These are phyloP conservation scores for Suhomyces bribrorum DNA, from an alignment of 1,139 yeast species.

Conservation along the genomic window DNA sequence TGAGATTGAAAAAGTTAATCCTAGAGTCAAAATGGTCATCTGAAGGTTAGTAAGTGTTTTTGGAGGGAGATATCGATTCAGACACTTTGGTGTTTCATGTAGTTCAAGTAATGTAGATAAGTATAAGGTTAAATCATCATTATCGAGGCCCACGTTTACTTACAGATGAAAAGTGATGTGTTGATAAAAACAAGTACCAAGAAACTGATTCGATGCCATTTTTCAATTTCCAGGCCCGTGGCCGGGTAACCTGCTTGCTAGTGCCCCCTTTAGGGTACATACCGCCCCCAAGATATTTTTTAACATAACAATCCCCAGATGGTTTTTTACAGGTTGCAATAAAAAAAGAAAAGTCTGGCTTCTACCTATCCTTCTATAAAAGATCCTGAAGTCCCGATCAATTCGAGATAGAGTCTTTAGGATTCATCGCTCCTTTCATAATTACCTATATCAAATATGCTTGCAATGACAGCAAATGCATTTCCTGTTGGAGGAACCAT, in stretches of 20 bases:
- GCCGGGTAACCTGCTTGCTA: constrained; percentile 5
- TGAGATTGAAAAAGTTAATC: background rate
- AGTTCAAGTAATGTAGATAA: constrained; percentile 22
- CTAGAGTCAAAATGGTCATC: background rate
- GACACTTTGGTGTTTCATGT: constrained; percentile 7
- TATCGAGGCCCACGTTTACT: constrained; percentile 5
- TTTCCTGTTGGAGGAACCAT: constrained; percentile 6
- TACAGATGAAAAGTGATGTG: background rate
- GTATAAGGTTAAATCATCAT: constrained; percentile 13
- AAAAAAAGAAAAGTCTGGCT: background rate
- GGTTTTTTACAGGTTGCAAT: constrained; percentile 6
- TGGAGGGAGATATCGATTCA: constrained; percentile 3
- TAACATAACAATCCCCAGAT: constrained; percentile 6
- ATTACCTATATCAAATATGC: constrained; percentile 1
- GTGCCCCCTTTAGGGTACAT: background rate
- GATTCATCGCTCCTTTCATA: background rate
- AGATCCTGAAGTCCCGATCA: background rate
- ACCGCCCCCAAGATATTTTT: constrained; percentile 3
- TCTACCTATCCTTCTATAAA: background rate
- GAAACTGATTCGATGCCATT: background rate
- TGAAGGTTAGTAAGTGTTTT: constrained; percentile 6
- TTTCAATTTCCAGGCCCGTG: background rate
- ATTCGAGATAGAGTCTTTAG: background rate
- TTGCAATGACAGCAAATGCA: constrained; percentile 4
- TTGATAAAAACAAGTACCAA: too few species aligned